phyloP scores from a whole-genome alignment of 345 rosid species.

The Anastatica hierochuntica region DNA sequence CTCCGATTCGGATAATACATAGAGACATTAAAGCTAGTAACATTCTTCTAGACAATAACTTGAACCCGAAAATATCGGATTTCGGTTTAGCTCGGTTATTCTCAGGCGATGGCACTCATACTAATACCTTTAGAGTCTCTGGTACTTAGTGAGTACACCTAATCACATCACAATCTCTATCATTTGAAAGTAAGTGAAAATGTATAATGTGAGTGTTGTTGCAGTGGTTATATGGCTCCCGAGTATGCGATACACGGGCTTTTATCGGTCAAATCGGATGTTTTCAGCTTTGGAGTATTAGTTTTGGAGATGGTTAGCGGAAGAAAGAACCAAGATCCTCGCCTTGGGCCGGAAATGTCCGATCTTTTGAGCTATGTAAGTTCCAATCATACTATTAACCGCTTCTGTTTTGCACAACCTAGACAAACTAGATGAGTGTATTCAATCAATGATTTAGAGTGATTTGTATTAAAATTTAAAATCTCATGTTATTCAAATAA shows the following conservation, averaged over 20 bases:
- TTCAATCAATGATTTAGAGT: no score
- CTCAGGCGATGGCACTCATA: conserved; percentile 74
- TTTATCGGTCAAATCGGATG: conserved; percentile 74
- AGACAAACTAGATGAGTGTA: background rate
- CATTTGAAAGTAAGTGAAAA: background rate
- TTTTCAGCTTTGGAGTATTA: conserved; percentile 78
- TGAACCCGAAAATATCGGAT: conserved; percentile 78
- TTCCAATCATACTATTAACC: conserved; percentile 11
- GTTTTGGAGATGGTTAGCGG: conserved; percentile 81
- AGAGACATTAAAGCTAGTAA: conserved; percentile 75
- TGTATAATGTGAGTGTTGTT: conserved; percentile 7
- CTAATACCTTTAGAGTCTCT: conserved; percentile 60
- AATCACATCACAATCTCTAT: background rate
- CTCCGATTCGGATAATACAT: conserved; percentile 68
- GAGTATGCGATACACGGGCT: conserved; percentile 81
- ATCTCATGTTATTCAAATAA: no score
- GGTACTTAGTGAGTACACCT: conserved; percentile 72
- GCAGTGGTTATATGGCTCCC: conserved; percentile 96
- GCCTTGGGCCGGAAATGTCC: conserved; percentile 38
- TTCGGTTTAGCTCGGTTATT: conserved; percentile 83
- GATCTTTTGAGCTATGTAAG: conserved; percentile 83
- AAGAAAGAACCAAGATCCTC: conserved; percentile 55
- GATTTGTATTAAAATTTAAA: no score
- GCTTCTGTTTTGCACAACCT: background rate
- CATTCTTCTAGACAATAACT: conserved; percentile 49